A percentile compares a stretch with the other conserved stretches of the same genome.
Conservation (phyloP, 225 moss, liverwort and hornwort species). For the Ulota crispa region DNA sequence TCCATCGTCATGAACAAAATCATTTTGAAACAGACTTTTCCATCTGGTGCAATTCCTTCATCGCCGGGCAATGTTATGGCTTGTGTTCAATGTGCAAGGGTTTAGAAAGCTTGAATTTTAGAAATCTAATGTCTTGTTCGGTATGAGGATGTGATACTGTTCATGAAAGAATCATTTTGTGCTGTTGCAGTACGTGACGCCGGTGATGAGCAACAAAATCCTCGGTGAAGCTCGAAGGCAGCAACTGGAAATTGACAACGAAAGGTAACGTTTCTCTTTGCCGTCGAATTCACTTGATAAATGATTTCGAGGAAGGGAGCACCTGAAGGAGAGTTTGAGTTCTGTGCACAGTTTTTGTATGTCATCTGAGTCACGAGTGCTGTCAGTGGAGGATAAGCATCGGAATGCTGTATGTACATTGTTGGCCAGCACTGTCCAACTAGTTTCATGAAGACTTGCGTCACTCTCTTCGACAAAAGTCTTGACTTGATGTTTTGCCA, state of each 20-base stretch:
- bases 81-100: not conserved
- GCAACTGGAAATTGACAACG: constrained; percentile 87
- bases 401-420: not conserved
- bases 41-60: too few relatives aligned
- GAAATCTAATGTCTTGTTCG: not conserved
- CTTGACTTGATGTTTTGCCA: not conserved
- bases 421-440: not conserved
- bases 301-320: not conserved
- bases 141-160: not conserved
- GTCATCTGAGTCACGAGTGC: not conserved
- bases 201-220: constrained; percentile 79
- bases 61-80: not conserved
- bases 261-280: constrained; percentile 41
- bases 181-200: constrained; percentile 72
- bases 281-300: not conserved
- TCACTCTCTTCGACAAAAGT: too few relatives aligned
- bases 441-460: not conserved
- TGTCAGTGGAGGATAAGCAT: not conserved
- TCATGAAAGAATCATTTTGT: not conserved
- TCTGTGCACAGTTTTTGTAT: not conserved
- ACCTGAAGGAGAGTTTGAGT: not conserved
- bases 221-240: constrained; percentile 85
- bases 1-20: not conserved
- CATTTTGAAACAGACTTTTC: not conserved
- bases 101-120: not conserved